Evolutionary conservation across 2,329 filamentous ascomycete genomes (phyloP).

Genomic region (Talaromyces islandicus): DNA sequence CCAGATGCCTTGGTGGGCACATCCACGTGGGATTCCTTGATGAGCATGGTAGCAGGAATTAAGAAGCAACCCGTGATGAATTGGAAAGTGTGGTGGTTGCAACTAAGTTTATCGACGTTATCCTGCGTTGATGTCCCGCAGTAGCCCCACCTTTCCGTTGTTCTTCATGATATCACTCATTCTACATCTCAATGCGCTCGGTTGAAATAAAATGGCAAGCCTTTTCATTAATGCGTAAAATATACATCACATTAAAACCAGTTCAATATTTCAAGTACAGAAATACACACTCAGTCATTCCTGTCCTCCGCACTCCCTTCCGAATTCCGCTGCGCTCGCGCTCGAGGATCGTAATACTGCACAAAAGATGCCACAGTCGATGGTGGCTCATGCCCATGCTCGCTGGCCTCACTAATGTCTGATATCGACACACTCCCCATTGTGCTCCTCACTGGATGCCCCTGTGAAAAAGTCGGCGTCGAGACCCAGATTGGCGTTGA

Average conservation of each 20-base stretch:
- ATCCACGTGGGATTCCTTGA: conserved; percentile 54
- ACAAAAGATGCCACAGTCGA: neutral
- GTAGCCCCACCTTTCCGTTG: neutral
- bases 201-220: neutral
- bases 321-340: neutral
- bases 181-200: neutral
- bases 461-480: neutral
- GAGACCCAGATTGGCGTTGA: neutral
- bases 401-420: neutral
- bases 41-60: conserved; percentile 46
- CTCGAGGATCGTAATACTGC: neutral
- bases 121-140: neutral
- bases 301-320: neutral
- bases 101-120: neutral
- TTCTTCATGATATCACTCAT: neutral
- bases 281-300: neutral
- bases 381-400: neutral
- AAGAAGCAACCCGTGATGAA: neutral
- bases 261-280: neutral
- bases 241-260: neutral
- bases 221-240: neutral
- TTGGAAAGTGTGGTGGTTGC: neutral
- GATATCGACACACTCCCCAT: neutral
- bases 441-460: neutral
- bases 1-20: conserved; percentile 55